Base-by-base conservation (phyloP, 2,329 filamentous ascomycete species). In the Aspergillus ochraceus region DNA sequence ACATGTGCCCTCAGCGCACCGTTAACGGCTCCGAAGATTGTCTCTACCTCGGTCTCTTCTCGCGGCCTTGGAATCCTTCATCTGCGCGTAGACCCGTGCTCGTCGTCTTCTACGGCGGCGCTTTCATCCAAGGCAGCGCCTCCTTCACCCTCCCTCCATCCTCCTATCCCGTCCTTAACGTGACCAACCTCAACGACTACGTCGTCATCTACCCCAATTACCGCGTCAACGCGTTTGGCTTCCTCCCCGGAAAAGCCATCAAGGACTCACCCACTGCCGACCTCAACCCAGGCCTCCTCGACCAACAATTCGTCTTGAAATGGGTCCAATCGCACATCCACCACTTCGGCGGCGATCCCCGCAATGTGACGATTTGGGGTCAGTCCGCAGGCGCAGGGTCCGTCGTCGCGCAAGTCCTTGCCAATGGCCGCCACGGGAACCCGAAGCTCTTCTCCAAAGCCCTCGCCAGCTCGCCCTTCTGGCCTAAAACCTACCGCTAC, bases 51-150 rank as follows among this genome's bases (percentile, higher is more conserved):
- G 84, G 84, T 11, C 74, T 88, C 0, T 88, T 86, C 71, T 81
- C 83, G 4, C 80, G 85, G 0, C 86, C 85, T 3, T 88, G 85
- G 84, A 74, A 69, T 0, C 51, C 10, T 47, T 60, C 17, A 42
- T 77, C n/a, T 71, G 81, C 3, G 20, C 77, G 83, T 2, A 36
- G 32, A 14, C 86, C 86, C 0, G 85, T 88, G 0, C 78, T 88
- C 0, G 80, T 88, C 3, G 80, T 81, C 3, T 87, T 86, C 68
- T 86, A 85, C 67, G 86, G 86, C 55, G 86, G 86, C 12, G 86
- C 79, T 2, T 88, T 85, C 73, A 84, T 88, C 54, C 75, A 84
- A 68, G 86, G 86, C 8, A 79, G 78, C 30, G 86, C 83, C 0
- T 80, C 75, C 42, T 85, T 87, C 66, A 71, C 69, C 6, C 76